Base-by-base conservation (phyloP, 2,329 filamentous ascomycete genomes). In the Calonectria fujianensis region DNA sequence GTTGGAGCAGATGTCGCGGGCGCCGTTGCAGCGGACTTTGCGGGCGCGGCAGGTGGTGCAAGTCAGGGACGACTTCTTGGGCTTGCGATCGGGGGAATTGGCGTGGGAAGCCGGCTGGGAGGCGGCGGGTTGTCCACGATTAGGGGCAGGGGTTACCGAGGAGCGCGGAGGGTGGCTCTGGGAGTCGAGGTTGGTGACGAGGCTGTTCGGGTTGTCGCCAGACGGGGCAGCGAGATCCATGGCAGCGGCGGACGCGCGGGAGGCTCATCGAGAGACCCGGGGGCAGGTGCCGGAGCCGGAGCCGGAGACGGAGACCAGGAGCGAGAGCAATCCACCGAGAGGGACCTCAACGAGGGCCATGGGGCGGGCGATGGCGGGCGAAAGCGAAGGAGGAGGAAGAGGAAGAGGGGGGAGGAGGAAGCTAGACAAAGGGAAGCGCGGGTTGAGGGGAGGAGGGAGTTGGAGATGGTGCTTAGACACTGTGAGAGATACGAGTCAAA, bases 1-100 rank as follows among this genome's bases (percentile, higher is more conserved):
- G 82, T 91, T 91, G 83, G 88, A 88, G 82, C 90, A 92, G 73
- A 89, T 83, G 65, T 88, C 85, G 51, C 88, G 88, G 16, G 87
- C 85, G 45, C 90, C 89, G 79, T 91, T 89, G 83, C 90, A 92
- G 63, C 90, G 89, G 27, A 92, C 90, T 82, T 92, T 91, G 80
- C 90, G 88, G 64, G 88, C 86, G 29, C 89, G 88, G 76, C 89
- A 91, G 14, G 89, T 90, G 76, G 87, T 85, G 80, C 89, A 91
- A n/a, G 89, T 91, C 41, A 86, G 82, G 24, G 86, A 86, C 51
- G 85, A 85, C 72, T 87, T 86, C 76, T 87, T 87, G 31, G 83
- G 84, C 54, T 83, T 84, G 70, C 82, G 83, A 69, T 83, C 81
- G 65, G 81, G 79, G n/a, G 82, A 83, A 69, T 81, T 80, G 72